phyloP scores from a whole-genome alignment of 2,329 filamentous ascomycete species.

The Botrytis deweyae region DNA sequence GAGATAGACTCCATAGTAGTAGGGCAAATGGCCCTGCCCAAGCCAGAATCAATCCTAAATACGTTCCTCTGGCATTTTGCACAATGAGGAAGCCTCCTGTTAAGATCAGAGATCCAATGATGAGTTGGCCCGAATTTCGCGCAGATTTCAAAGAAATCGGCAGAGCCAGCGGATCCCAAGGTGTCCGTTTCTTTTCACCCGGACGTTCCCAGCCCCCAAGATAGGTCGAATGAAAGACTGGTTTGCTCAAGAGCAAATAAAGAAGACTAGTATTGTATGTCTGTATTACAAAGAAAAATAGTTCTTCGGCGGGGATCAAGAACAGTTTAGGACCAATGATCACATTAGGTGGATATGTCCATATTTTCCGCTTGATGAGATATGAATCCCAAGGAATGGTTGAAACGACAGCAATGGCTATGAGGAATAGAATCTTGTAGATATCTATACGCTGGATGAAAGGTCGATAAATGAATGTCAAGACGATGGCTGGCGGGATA shows the following conservation, averaged over 20 bases:
- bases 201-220: constrained; percentile 39
- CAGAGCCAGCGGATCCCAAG: background rate
- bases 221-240: constrained; percentile 56
- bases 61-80: constrained; percentile 55
- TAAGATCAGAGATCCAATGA: constrained; percentile 47
- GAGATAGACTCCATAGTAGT: constrained; percentile 62
- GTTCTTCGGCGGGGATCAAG: constrained; percentile 67
- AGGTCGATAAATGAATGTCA: constrained; percentile 60
- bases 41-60: constrained; percentile 66
- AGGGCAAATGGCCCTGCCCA: constrained; percentile 69
- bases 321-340: constrained; percentile 62
- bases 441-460: constrained; percentile 61
- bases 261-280: constrained; percentile 70
- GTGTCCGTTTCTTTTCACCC: constrained; percentile 24
- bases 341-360: constrained; percentile 67
- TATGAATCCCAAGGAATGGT: constrained; percentile 78
- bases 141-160: constrained; percentile 25
- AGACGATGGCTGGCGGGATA: constrained; percentile 58
- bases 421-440: constrained; percentile 61
- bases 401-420: constrained; percentile 62
- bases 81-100: constrained; percentile 48
- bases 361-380: constrained; percentile 65
- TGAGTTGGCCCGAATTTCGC: constrained; percentile 50
- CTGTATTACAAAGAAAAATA: constrained; percentile 77
- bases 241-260: constrained; percentile 66